Percentiles rank a stretch among this genome's conserved stretches.
These are phyloP conservation scores for Fraxinus platypoda DNA, from an alignment of 305 asterid genomes.

Conservation along the genomic window DNA sequence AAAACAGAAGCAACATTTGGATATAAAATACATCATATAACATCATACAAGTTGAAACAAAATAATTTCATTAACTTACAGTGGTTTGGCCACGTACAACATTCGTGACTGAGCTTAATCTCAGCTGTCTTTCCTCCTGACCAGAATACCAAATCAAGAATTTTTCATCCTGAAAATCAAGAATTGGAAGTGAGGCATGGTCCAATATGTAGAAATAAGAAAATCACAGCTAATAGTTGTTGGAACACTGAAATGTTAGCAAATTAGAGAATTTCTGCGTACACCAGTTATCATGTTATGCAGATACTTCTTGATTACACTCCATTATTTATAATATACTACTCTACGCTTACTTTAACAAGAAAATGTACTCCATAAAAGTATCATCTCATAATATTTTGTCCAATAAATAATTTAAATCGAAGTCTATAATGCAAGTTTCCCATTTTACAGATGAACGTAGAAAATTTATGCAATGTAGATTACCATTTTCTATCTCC, in stretches of 20 bases:
- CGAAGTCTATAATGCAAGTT: not conserved
- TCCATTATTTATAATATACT: not conserved
- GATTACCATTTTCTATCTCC: not conserved
- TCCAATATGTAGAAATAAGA: not conserved
- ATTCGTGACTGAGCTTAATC: slow-evolving; percentile 35
- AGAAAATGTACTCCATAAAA: not conserved
- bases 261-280: not conserved
- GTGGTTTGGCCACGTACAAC: slow-evolving; percentile 36
- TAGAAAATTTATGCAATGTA: not conserved
- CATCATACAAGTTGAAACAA: not conserved
- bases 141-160: slow-evolving; percentile 49
- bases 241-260: not conserved
- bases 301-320: not conserved
- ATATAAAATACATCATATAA: not conserved
- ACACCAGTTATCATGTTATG: not conserved
- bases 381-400: not conserved
- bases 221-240: not conserved
- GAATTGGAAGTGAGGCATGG: not conserved
- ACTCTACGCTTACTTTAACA: not conserved
- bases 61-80: slow-evolving; percentile 26
- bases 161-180: slow-evolving; percentile 40
- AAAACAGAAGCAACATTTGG: not conserved
- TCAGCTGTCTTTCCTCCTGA: slow-evolving; percentile 40
- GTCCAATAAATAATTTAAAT: not conserved
- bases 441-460: not conserved